Conservation (phyloP, 1,284 basidiomycete genomes). For the Fomitopsis pinicola region DNA sequence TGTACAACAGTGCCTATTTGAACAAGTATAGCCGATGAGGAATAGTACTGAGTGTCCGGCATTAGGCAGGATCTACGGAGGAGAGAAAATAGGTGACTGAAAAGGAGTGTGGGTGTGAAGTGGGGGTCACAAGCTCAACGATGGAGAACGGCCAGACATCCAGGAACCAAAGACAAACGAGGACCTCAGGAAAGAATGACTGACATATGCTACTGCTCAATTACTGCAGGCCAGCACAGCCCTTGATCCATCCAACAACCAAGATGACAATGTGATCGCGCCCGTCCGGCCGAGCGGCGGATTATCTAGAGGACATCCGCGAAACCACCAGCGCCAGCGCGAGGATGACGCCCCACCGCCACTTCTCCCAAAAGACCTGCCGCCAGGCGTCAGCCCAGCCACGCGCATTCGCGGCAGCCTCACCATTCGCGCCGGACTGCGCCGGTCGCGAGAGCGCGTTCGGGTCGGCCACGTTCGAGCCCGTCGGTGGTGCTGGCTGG, state of each 20-base stretch:
- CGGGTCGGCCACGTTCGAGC: slow-evolving; percentile 7
- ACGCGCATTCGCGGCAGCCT: slow-evolving; percentile 11
- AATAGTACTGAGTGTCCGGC: slow-evolving; percentile 45
- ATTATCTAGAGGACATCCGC: slow-evolving; percentile 37
- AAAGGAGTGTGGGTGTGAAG: slow-evolving; percentile 5
- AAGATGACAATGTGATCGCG: neutral
- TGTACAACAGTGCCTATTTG: slow-evolving; percentile 5
- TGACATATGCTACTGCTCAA: neutral
- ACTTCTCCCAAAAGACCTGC: slow-evolving; percentile 73
- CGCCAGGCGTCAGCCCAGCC: slow-evolving; percentile 56
- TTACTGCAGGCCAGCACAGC: too few species aligned
- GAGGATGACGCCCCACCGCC: slow-evolving; percentile 77
- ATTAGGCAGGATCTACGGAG: neutral
- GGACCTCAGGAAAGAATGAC: neutral
- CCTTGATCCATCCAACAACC: neutral
- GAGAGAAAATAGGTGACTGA: neutral
- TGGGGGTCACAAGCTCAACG: neutral
- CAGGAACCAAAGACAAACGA: neutral
- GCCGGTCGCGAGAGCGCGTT: slow-evolving; percentile 12
- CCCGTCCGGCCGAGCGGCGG: neutral
- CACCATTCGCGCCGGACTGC: neutral
- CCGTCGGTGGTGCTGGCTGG: neutral
- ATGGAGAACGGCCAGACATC: neutral
- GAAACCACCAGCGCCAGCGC: slow-evolving; percentile 73
- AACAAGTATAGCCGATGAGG: slow-evolving; percentile 44